These are phyloP conservation scores for Xylariaceae sp. DNA, from an alignment of 2,329 filamentous ascomycete species.

Conservation along the genomic window DNA sequence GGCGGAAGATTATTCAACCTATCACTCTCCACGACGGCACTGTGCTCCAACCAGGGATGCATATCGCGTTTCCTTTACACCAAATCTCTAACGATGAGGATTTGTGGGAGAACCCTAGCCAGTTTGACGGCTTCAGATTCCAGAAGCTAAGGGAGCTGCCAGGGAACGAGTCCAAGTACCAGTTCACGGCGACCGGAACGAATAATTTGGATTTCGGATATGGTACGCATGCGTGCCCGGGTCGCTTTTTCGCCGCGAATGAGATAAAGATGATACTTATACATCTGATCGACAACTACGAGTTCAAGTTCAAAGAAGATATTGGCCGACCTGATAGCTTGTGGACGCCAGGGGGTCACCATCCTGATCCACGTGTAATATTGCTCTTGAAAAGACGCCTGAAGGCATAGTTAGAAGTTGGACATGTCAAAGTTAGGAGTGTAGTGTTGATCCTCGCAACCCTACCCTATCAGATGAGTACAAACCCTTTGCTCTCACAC, in stretches of 20 bases:
- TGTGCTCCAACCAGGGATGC: background rate
- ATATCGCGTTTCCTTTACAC: constrained; percentile 3
- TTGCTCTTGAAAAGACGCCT: too few relatives aligned
- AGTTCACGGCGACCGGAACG: background rate
- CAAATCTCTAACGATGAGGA: background rate
- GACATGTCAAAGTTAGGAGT: too few relatives aligned
- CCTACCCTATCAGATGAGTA: too few relatives aligned
- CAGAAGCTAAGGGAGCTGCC: background rate
- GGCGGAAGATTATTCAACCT: background rate
- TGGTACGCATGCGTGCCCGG: background rate
- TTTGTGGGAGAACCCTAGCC: background rate
- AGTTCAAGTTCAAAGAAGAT: background rate
- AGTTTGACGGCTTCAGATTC: background rate
- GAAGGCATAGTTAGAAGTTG: too few relatives aligned
- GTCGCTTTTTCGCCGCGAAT: background rate
- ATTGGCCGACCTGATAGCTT: background rate
- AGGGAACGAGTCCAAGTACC: background rate
- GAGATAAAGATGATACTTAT: background rate
- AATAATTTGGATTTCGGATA: background rate
- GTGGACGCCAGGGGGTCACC: background rate
- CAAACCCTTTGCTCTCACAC: too few relatives aligned
- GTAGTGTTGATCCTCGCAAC: too few relatives aligned
- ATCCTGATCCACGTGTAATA: background rate
- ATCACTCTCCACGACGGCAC: background rate
- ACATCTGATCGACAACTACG: background rate